A percentile compares a stretch with the other conserved stretches of the same genome.
Conservation (phyloP, 2,329 filamentous ascomycete species). For the Lachnellula hyalina region DNA sequence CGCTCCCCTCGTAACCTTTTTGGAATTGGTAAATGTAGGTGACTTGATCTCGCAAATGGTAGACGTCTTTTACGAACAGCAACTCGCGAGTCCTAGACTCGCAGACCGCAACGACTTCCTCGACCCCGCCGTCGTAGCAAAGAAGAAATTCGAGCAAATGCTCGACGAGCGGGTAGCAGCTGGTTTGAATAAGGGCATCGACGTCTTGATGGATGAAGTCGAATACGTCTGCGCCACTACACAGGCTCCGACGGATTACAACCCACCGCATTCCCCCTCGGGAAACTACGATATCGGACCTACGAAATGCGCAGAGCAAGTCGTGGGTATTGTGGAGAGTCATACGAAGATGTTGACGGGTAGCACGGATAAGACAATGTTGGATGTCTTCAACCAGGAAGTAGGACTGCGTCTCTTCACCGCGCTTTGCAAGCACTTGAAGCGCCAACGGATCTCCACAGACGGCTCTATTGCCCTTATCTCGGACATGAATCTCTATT, state of each 20-base stretch:
- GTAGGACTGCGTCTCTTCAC: slow-evolving; percentile 90
- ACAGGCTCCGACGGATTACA: slow-evolving; percentile 84
- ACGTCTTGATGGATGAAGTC: slow-evolving; percentile 97
- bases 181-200: slow-evolving; percentile 94
- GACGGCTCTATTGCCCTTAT: slow-evolving; percentile 89
- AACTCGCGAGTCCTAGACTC: slow-evolving; percentile 75
- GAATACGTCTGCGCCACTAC: slow-evolving; percentile 90
- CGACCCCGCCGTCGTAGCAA: slow-evolving; percentile 84
- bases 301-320: slow-evolving; percentile 69
- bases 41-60: slow-evolving; percentile 99
- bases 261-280: slow-evolving; percentile 52
- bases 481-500: slow-evolving; percentile 93
- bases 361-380: slow-evolving; percentile 94
- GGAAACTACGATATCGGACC: slow-evolving; percentile 58
- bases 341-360: slow-evolving; percentile 92
- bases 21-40: slow-evolving; percentile 96
- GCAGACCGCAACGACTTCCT: slow-evolving; percentile 93
- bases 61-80: slow-evolving; percentile 96
- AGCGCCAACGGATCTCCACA: slow-evolving; percentile 87
- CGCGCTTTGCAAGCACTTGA: slow-evolving; percentile 92
- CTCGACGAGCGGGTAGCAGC: slow-evolving; percentile 94
- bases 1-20: slow-evolving; percentile 87
- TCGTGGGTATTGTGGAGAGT: slow-evolving; percentile 79
- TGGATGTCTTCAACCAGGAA: slow-evolving; percentile 98
- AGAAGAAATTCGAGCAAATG: slow-evolving; percentile 99